Evolutionary conservation across 208 protist species (phyloP).

Genomic region (Naegleria lovaniensis): DNA sequence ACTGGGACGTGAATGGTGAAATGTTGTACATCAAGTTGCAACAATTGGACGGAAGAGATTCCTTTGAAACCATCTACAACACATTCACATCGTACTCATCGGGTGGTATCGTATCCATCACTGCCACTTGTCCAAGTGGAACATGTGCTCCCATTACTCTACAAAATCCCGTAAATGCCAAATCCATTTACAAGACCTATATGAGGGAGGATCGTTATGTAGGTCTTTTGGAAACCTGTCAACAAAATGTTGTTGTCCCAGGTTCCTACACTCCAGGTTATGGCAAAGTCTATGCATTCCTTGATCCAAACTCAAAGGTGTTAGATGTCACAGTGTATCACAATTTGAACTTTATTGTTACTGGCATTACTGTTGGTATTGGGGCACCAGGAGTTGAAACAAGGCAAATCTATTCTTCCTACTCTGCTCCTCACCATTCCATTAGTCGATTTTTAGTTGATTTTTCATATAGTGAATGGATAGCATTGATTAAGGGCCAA

Average conservation of each 20-base stretch:
- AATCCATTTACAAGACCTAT: not conserved
- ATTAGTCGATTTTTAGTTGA: not conserved
- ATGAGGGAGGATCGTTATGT: not conserved
- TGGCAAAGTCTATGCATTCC: not conserved
- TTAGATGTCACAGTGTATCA: not conserved
- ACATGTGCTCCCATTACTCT: not conserved
- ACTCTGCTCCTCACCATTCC: not conserved
- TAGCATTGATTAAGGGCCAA: not conserved
- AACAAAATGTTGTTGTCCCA: not conserved
- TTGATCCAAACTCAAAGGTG: not conserved
- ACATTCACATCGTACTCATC: not conserved
- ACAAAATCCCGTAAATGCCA: not conserved
- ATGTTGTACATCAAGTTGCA: not conserved
- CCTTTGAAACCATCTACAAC: not conserved
- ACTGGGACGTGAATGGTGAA: not conserved
- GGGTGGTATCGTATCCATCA: not conserved
- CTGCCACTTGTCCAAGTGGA: not conserved
- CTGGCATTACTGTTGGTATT: not conserved
- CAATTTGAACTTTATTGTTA: not conserved
- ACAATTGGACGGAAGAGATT: not conserved
- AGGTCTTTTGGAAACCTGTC: not conserved
- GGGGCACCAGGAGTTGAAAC: not conserved
- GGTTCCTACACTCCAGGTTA: no score
- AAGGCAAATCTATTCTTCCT: not conserved
- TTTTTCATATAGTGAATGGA: not conserved